phyloP scores from a whole-genome alignment of 164 flowering plant species.

The Saururus chinensis region DNA sequence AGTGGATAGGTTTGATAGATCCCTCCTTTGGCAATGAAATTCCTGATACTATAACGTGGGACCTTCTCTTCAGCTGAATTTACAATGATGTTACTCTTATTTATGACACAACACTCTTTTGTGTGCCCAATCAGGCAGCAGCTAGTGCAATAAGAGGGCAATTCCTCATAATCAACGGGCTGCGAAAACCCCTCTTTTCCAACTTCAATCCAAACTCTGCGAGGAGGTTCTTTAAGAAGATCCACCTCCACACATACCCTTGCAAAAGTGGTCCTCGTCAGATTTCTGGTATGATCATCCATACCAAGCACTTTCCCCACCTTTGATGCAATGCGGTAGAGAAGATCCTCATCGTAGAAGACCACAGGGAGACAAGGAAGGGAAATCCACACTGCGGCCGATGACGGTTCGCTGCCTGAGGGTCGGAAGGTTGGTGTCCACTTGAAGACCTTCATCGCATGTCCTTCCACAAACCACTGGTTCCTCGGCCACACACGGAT shows the following conservation, averaged over 20 bases:
- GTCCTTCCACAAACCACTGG: background rate
- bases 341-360: background rate
- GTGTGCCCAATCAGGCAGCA: background rate
- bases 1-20: background rate
- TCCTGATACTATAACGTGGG: background rate
- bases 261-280: background rate
- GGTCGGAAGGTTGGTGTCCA: constrained; percentile 1
- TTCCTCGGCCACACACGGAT: background rate
- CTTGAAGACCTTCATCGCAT: constrained; percentile 1
- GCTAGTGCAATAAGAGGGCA: too few species aligned
- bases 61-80: background rate
- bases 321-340: background rate
- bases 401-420: background rate
- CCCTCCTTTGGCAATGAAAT: background rate
- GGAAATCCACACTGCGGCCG: background rate
- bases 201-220: background rate
- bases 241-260: constrained; percentile 4
- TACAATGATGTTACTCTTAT: background rate
- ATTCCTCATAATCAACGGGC: background rate
- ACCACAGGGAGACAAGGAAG: background rate
- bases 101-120: background rate
- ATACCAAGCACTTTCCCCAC: background rate
- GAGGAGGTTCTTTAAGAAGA: background rate
- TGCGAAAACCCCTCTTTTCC: constrained; percentile 4
- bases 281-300: constrained; percentile 1